Base-by-base conservation (phyloP, 106 monocot genomes). In the Allium sativum region DNA sequence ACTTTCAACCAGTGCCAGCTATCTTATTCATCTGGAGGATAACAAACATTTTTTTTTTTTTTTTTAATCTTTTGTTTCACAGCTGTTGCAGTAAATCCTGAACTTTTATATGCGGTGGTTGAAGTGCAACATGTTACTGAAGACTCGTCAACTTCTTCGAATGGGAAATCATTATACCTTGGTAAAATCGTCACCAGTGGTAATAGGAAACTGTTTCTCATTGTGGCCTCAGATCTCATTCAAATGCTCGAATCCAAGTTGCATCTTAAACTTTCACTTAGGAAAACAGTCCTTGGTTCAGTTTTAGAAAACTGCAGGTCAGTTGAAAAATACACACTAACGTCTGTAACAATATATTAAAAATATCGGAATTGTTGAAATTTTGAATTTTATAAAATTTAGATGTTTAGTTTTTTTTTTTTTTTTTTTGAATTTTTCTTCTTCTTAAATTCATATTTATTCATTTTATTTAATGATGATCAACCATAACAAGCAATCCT, bases 11-110 rank as follows among this genome's bases (percentile, higher is more conserved):
- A 54, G 8, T 54, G 17, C n/a, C 53, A 8, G 19, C 31, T 31
- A 31, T 31, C 31, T 31, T 31, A 31, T 31, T 31, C 31, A 31
- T 31, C 31, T 31, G 4, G 31, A 31, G 31, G 31, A 56, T 21
- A 18, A 55, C 48, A 59, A 59, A 10, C 65, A 48, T 69, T 13
- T 4, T 52, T 50, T 44, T 31, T 65, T 69, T 69, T 13, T 4
- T 52, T 50, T 44, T 31, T 65, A 67, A 75, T 17, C 9, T 12
- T 12, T 52, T 16, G 53, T 67, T 41, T 58, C 78, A 48, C 82
- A 98, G 96, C 96, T 76, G 84, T 98, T 79, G 96, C 96, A 11
- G 87, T 98, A 62, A 98, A 98, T 78, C 62, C 91, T 53, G 58
- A 72, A 13, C 91, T 98, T 62, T 59, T 52, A 46, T 98, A 98